Evolutionary conservation across 108 stramenopile genomes (phyloP), one percentile per base, ranked within the genome.

Genomic region (Nitzschia sp.): DNA sequence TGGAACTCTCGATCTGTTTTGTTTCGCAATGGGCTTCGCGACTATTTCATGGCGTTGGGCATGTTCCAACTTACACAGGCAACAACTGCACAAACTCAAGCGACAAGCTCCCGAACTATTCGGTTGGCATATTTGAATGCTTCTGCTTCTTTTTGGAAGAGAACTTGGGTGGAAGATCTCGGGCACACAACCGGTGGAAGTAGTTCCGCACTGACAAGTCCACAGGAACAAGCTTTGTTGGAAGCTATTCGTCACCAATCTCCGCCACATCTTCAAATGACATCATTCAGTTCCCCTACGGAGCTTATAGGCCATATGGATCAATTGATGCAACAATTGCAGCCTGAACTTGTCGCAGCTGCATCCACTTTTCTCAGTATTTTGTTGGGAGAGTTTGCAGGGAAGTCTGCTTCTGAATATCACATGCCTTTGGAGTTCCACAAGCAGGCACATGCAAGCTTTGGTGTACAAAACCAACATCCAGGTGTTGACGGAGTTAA

Each of bases 361-460:
- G 53, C 83, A 8, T 66, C 86, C 14, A 58, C 70, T 8, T 93
- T 88, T 70, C 69, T 89, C 7, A 62, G 63, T 11, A 51, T 72
- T 5, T 67, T 93, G 17, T 51, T 89, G 14, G 85, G 85, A 40
- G 92, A 93, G 82, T 86, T 90, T 67, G 68, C 78, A 9, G 88
- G 91, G 57, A 84, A 82, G 59, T 85, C 86, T 21, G 81, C 86
- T 2, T 69, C 72, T 15, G 44, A 70, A 26, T 93, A 93, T 66
- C 73, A 88, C 39, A 57, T 88, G 62, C 84, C 87, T 0, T 42
- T 88, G 46, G 89, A 90, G 68, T 89, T 88, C 65, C 92, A 93
- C 65, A 83, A 83, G 38, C 59, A 41, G 11, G 79, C 78, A n/a
- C 92, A 89, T 73, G 42, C 37, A 15, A 37, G 66, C 17, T 89